These are phyloP conservation scores for Acacia crassicarpa DNA, from an alignment of 306 rosid genomes.

Conservation along the genomic window DNA sequence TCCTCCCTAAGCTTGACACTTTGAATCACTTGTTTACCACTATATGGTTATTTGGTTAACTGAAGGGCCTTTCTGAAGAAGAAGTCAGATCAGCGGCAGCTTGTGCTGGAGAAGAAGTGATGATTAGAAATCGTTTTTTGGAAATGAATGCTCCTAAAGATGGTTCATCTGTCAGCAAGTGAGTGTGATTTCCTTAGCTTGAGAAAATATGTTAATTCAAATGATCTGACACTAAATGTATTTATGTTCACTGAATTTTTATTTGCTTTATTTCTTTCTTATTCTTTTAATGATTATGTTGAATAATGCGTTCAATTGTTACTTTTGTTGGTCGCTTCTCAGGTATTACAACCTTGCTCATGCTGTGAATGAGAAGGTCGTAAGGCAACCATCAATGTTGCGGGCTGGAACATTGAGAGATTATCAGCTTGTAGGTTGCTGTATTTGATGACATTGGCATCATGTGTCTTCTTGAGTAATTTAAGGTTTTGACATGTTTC, in stretches of 20 bases:
- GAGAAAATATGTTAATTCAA: background rate
- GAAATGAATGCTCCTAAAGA: slow-evolving; percentile 98
- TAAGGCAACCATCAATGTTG: slow-evolving; percentile 87
- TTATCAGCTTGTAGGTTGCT: slow-evolving; percentile 95
- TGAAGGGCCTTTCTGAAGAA: slow-evolving; percentile 97
- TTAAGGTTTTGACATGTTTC: slow-evolving; percentile 18
- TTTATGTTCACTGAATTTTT: slow-evolving; percentile 3
- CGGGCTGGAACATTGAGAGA: slow-evolving; percentile 98
- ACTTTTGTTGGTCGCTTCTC: slow-evolving; percentile 30
- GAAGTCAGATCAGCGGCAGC: slow-evolving; percentile 97
- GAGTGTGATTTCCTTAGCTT: slow-evolving; percentile 30
- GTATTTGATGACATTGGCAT: slow-evolving; percentile 28
- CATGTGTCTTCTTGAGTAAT: slow-evolving; percentile 13
- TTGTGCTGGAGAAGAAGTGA: slow-evolving; percentile 98
- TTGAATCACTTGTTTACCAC: slow-evolving; percentile 2
- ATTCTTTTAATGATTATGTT: slow-evolving; percentile 24
- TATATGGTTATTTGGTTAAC: slow-evolving; percentile 34
- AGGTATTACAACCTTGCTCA: slow-evolving; percentile 97
- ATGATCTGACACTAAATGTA: slow-evolving; percentile 16
- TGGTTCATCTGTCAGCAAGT: slow-evolving; percentile 91
- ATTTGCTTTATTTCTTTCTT: background rate
- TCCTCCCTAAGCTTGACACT: background rate
- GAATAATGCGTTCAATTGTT: background rate
- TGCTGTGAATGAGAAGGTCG: slow-evolving; percentile 89
- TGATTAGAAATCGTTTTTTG: slow-evolving; percentile 86